Evolutionary conservation across 169 alveolate genomes (phyloP), one percentile per base, ranked within the genome.

Genomic region (Plasmodium adleri): DNA sequence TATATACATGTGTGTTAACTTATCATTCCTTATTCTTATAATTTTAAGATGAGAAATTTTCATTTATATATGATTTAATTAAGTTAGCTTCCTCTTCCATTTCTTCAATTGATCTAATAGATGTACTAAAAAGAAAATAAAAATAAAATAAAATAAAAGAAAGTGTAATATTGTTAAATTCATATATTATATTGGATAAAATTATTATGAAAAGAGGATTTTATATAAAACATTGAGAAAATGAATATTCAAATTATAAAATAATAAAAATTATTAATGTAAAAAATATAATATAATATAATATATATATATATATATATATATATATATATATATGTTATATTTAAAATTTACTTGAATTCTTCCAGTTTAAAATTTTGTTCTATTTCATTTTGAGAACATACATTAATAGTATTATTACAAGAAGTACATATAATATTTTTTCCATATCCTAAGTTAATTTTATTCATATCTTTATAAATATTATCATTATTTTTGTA

Each of bases 401-500:
- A 63, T 3, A 83, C 74, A 59, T 83, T 68, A 49, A 83, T 72
- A 24, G 60, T 54, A 68, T 68, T 7, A 6, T 68, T 54, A 22
- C 91, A 83, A 0, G 80, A 39, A 26, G 47, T 10, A 68, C 91
- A 83, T 28, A 68, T 45, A 6, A 83, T 72, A 67, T 83, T 66
- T 68, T 72, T 59, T 13, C 91, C 91, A 49, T 83, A 83, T 12
- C 91, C 91, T 74, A 83, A 94, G 70, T 93, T 87, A 15, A 93
- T 54, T 17, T 78, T 88, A 15, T 94, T 96, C 43, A 95, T 47
- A 45, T 73, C 94, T 43, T 72, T 91, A 56, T 95, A 95, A n/a
- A 95, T 94, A 43, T 95, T 94, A 52, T 95, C 97, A 43, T 95
- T 95, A 47, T 88, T 80, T 67, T 83, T 64, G 24, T 94, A 88